Evolutionary conservation across 257 asterid species (phyloP).

Genomic region (Asclepias syriaca): DNA sequence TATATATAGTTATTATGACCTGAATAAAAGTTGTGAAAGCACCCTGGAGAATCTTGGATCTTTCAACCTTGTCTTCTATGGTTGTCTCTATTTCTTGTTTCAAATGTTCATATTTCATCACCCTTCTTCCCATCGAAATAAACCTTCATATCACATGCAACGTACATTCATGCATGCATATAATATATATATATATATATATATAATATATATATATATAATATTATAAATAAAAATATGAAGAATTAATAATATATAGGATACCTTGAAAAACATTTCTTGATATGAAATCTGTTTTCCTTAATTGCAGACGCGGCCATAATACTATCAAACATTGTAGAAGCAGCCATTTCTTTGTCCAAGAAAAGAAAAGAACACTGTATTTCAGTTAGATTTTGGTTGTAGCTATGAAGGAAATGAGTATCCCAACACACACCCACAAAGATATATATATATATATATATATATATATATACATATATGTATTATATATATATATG

Average conservation of each 20-base stretch:
- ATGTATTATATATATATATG: too few relatives aligned
- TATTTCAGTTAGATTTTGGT: not conserved
- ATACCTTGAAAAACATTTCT: conserved; percentile 74
- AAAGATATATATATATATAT: too few relatives aligned
- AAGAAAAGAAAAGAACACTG: too few relatives aligned
- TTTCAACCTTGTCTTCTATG: conserved; percentile 62
- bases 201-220: too few relatives aligned
- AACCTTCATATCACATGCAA: conserved; percentile 33
- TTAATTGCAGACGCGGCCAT: conserved; percentile 62
- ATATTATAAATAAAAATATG: not conserved
- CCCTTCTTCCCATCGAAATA: conserved; percentile 49
- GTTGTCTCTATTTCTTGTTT: conserved; percentile 67
- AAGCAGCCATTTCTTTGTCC: conserved; percentile 11
- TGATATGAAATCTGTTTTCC: conserved; percentile 59
- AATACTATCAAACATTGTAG: conserved; percentile 37
- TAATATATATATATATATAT: too few relatives aligned
- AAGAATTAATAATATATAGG: not conserved
- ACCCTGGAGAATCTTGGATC: conserved; percentile 58
- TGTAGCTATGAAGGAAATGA: not conserved
- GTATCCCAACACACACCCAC: not conserved
- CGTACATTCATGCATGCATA: too few relatives aligned
- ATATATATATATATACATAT: too few relatives aligned
- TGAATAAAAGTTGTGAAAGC: conserved; percentile 59
- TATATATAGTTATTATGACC: conserved; percentile 17
- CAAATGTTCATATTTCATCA: conserved; percentile 59